These are phyloP conservation scores for Mytilinidion resinicola DNA, from an alignment of 495 filamentous ascomycete species.

Conservation along the genomic window DNA sequence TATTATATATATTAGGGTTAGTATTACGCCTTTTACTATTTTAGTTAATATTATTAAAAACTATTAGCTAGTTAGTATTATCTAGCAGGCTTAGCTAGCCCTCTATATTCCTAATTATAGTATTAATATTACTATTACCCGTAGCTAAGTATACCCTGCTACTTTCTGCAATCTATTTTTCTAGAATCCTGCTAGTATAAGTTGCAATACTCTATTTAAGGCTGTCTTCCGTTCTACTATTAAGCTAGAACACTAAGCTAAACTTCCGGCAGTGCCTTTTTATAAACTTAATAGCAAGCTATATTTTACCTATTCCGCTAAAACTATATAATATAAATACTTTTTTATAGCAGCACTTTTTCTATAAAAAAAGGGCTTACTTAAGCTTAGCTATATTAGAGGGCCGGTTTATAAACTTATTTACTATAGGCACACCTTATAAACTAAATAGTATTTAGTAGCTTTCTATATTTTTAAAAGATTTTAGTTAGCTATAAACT, in stretches of 20 bases:
- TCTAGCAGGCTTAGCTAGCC: slow-evolving; percentile 29
- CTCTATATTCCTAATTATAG: slow-evolving; percentile 26
- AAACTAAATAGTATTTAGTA: slow-evolving; percentile 15
- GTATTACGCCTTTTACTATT: neutral
- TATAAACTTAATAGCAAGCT: too few relatives aligned
- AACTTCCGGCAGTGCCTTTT: neutral
- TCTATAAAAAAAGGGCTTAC: slow-evolving; percentile 10
- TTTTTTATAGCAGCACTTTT: neutral
- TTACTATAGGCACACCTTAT: slow-evolving; percentile 17
- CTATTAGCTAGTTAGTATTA: slow-evolving; percentile 30
- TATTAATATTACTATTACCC: slow-evolving; percentile 3
- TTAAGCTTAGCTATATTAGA: slow-evolving; percentile 9
- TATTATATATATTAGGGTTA: slow-evolving; percentile 27
- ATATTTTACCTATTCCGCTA: too few relatives aligned
- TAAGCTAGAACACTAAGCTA: slow-evolving; percentile 8
- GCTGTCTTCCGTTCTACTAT: neutral
- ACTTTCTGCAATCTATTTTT: neutral
- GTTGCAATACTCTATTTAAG: slow-evolving; percentile 4
- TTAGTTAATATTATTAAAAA: slow-evolving; percentile 25
- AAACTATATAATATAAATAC: neutral
- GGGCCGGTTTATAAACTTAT: slow-evolving; percentile 14
- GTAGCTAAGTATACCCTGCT: neutral
- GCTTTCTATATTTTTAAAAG: too few relatives aligned
- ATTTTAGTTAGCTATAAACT: too few relatives aligned
- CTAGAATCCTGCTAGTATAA: neutral